Evolutionary conservation across 371 early-diverging fungal species (phyloP), one percentile per base, ranked within the genome.

Genomic region (Dichotomocladium elegans): DNA sequence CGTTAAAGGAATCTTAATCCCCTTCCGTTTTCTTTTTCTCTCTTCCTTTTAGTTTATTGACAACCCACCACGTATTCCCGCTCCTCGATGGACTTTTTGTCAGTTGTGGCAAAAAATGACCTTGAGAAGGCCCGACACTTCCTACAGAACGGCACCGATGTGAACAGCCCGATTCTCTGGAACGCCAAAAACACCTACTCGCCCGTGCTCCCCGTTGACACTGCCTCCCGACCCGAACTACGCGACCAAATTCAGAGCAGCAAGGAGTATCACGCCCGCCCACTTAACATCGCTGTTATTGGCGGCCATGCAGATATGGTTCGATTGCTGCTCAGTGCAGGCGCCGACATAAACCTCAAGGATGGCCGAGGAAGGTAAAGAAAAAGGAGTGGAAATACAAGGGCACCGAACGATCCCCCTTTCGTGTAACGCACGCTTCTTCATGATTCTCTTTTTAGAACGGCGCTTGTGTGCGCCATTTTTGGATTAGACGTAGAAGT

Each of bases 281-380:
- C 87, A 2, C 54, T 89, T n/a, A 81, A 86, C 52, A 71, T 88
- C 41, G 89, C 89, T 17, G 85, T 86, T 4, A 47, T 87, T 10
- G 81, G 83, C 35, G 88, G 89, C 2, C 70, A 84, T 55, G 61
- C 75, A 6, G 74, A 81, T 34, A 84, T 85, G 73, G 76, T 82
- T 2, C 53, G 77, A 15, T 65, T 70, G 25, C 53, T 86, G 45
- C 58, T 86, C 8, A 79, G 79, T 56, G 76, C 80, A 1, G 84
- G 84, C n/a, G 87, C 87, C 3, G 81, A 83, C 54, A 70, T 82
- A 27, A 80, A 79, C 41, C 61, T 72, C 47, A 80, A 79, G 53
- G 90, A 89, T 61, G 83, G 85, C 2, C 68, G 83, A 40, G 88
- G 88, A 63, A 80, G 88, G 83, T 85, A 73, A 47, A 15, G 37